Conservation (phyloP, 2,329 filamentous ascomycete genomes). For the Penicillium paneum region DNA sequence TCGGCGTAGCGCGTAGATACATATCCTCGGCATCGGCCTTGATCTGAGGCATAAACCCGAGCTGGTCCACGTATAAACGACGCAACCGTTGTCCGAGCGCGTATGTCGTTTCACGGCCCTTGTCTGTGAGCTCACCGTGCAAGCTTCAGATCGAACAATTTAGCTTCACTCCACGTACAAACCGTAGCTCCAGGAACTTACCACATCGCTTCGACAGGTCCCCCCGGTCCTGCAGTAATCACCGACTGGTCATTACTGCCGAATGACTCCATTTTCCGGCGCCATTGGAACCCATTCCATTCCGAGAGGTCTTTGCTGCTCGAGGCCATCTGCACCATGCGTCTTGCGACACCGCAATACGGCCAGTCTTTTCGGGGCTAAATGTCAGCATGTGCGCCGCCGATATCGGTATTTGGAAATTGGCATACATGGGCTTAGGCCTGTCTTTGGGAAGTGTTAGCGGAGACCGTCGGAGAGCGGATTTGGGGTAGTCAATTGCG, state of each 20-base stretch:
- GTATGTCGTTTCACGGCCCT: constrained; percentile 68
- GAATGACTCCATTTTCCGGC: constrained; percentile 79
- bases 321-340: constrained; percentile 63
- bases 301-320: constrained; percentile 50
- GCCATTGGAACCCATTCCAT: constrained; percentile 61
- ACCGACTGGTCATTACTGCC: constrained; percentile 66
- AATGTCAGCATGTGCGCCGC: constrained; percentile 18
- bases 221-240: constrained; percentile 63
- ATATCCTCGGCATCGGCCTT: constrained; percentile 59
- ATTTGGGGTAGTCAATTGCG: not conserved
- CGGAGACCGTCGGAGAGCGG: constrained; percentile 3
- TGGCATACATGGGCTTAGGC: constrained; percentile 47
- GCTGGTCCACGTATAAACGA: constrained; percentile 69
- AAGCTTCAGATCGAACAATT: constrained; percentile 33
- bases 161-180: constrained; percentile 7
- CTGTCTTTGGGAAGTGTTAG: constrained; percentile 40
- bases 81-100: constrained; percentile 66
- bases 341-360: constrained; percentile 76
- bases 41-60: constrained; percentile 64
- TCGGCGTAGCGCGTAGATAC: constrained; percentile 70
- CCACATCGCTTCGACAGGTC: constrained; percentile 77
- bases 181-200: constrained; percentile 45
- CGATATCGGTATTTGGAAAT: not conserved
- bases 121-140: constrained; percentile 69
- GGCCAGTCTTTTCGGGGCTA: constrained; percentile 65